Percentiles rank a stretch among this genome's conserved stretches.
Evolutionary conservation across 2,329 filamentous ascomycete genomes (phyloP).

Genomic region (Neofusicoccum cordaticola): DNA sequence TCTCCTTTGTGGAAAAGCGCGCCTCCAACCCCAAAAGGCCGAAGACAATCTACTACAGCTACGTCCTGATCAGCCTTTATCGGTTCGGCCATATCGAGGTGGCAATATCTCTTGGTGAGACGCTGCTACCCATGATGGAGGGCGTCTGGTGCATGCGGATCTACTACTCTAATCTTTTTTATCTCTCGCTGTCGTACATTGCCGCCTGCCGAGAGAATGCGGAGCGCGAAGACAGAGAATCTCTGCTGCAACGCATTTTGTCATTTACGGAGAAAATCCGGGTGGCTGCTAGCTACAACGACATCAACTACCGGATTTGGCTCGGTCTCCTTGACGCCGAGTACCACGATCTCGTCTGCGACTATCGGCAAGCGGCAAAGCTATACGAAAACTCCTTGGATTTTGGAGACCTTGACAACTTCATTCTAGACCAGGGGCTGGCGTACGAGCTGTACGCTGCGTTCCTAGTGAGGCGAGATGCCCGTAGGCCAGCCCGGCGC

Average conservation of each 20-base stretch:
- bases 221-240: conserved; percentile 38
- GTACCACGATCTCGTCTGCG: conserved; percentile 59
- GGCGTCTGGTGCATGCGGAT: conserved; percentile 45
- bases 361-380: conserved; percentile 55
- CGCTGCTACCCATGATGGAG: conserved; percentile 39
- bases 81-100: conserved; percentile 44
- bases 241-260: conserved; percentile 54
- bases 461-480: conserved; percentile 63
- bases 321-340: conserved; percentile 67
- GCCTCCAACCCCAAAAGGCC: conserved; percentile 61
- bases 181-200: conserved; percentile 42
- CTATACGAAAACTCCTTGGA: conserved; percentile 71
- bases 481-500: conserved; percentile 66
- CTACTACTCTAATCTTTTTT: conserved; percentile 43
- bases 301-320: conserved; percentile 71
- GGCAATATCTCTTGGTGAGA: conserved; percentile 42
- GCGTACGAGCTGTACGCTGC: conserved; percentile 72
- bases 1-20: conserved; percentile 50
- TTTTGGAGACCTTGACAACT: conserved; percentile 65
- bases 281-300: conserved; percentile 61
- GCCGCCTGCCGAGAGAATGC: conserved; percentile 38
- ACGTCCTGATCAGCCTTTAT: conserved; percentile 41
- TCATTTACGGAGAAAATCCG: conserved; percentile 60
- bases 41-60: conserved; percentile 65
- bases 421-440: conserved; percentile 69